Percentiles rank a stretch among this genome's conserved stretches.
Evolutionary conservation across 2,329 filamentous ascomycete genomes (phyloP).

Genomic region (Xylariaceae sp.): DNA sequence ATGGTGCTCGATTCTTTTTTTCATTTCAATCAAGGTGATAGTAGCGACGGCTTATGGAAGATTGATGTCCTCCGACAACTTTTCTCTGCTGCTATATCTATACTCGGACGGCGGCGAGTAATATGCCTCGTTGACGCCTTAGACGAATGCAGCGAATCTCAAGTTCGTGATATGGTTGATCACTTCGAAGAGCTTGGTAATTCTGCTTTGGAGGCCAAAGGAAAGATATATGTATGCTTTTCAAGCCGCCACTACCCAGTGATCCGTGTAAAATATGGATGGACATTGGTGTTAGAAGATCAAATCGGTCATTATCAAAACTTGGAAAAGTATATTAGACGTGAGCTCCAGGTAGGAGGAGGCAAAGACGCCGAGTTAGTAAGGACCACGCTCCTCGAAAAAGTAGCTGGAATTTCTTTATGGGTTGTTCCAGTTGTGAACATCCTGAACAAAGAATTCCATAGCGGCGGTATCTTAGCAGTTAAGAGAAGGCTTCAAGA

Average conservation of each 20-base stretch:
- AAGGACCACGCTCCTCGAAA: background rate
- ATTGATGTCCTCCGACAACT: background rate
- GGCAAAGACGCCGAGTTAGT: background rate
- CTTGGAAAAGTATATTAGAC: background rate
- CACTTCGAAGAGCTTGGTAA: conserved; percentile 50
- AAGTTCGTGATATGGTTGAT: conserved; percentile 50
- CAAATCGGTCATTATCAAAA: conserved; percentile 4
- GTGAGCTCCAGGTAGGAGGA: background rate
- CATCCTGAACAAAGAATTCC: conserved; percentile 15
- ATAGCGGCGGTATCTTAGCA: background rate
- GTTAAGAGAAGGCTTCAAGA: background rate
- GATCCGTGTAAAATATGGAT: conserved; percentile 38
- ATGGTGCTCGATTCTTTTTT: conserved; percentile 19
- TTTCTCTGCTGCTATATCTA: conserved; percentile 15
- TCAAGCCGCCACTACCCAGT: conserved; percentile 45
- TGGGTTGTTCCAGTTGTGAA: conserved; percentile 16
- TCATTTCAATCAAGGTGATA: background rate
- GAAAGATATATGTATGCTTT: conserved; percentile 46
- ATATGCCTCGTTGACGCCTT: conserved; percentile 45
- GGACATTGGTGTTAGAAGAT: conserved; percentile 2
- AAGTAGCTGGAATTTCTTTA: conserved; percentile 16
- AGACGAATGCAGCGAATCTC: conserved; percentile 53
- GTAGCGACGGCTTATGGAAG: background rate
- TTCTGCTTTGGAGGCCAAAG: conserved; percentile 17
- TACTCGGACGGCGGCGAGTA: conserved; percentile 11